These are phyloP conservation scores for Colletotrichum karsti DNA, from an alignment of 2,329 filamentous ascomycete genomes.

Conservation along the genomic window DNA sequence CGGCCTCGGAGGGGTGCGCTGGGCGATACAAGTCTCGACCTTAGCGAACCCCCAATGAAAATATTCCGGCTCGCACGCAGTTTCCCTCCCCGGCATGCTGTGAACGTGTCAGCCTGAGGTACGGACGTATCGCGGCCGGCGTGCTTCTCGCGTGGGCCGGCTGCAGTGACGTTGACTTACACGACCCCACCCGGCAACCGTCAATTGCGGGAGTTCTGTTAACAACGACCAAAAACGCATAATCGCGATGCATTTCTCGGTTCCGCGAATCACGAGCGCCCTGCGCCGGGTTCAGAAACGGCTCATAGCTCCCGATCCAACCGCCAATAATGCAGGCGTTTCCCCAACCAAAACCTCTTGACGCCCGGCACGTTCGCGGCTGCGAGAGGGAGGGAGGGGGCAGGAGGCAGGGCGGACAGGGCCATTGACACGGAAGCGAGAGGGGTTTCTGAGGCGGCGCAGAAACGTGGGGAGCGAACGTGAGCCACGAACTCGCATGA, in stretches of 20 bases:
- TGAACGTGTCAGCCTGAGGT: too few species aligned
- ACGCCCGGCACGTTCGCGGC: neutral
- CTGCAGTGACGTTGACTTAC: too few species aligned
- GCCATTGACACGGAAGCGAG: conserved; percentile 6
- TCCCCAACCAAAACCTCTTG: neutral
- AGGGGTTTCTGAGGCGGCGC: neutral
- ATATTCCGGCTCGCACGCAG: too few species aligned
- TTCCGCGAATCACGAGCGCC: neutral
- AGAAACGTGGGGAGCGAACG: neutral
- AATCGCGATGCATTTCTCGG: neutral
- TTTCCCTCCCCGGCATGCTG: too few species aligned
- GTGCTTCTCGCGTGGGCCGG: too few species aligned
- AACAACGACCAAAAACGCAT: neutral
- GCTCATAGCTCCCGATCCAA: neutral
- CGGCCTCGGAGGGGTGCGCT: neutral
- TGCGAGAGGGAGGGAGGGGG: neutral
- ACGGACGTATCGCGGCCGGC: too few species aligned
- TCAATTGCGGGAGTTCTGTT: neutral
- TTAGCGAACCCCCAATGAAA: too few species aligned
- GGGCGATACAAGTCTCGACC: neutral
- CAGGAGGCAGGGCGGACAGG: too few species aligned
- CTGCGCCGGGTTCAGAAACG: neutral
- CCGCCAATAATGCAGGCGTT: neutral
- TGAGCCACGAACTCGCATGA: neutral
- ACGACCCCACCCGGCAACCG: neutral